phyloP scores from a whole-genome alignment of 1,284 basidiomycete species.

The Ustilago bromivora region DNA sequence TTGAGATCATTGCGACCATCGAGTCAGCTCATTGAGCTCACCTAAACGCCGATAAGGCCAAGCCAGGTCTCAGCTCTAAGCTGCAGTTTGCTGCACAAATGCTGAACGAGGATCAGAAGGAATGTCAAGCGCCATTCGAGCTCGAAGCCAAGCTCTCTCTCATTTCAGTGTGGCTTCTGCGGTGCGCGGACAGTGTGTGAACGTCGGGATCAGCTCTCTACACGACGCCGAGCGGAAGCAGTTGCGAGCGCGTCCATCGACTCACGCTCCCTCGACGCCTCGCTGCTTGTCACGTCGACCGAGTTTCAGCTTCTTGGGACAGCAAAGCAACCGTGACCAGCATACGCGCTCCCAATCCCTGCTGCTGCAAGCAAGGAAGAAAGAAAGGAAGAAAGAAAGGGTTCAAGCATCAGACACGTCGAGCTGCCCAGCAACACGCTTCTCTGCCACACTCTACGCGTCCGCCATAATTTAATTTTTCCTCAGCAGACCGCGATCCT shows the following conservation, averaged over 20 bases:
- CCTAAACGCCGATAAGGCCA: background rate
- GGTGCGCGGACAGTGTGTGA: background rate
- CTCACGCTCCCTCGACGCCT: background rate
- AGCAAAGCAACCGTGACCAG: background rate
- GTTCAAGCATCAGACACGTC: constrained; percentile 26
- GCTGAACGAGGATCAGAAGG: constrained; percentile 23
- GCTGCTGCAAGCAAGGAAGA: background rate
- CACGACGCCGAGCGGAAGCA: constrained; percentile 15
- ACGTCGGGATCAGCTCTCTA: constrained; percentile 3
- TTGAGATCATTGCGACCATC: background rate
- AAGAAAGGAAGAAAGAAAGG: background rate
- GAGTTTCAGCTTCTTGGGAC: constrained; percentile 3
- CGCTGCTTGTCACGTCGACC: background rate
- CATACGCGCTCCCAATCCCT: background rate
- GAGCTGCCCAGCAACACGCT: constrained; percentile 15
- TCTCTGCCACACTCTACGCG: constrained; percentile 16
- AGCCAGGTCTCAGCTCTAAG: background rate
- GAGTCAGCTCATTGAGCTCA: constrained; percentile 6
- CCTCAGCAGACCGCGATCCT: background rate
- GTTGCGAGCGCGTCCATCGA: background rate
- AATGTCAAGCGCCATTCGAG: constrained; percentile 11
- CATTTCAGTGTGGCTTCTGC: background rate
- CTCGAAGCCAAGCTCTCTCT: background rate
- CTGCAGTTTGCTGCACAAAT: constrained; percentile 19
- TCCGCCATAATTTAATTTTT: background rate